Conservation (phyloP, 75 land plant genomes). For the Pseudotsuga menziesii region DNA sequence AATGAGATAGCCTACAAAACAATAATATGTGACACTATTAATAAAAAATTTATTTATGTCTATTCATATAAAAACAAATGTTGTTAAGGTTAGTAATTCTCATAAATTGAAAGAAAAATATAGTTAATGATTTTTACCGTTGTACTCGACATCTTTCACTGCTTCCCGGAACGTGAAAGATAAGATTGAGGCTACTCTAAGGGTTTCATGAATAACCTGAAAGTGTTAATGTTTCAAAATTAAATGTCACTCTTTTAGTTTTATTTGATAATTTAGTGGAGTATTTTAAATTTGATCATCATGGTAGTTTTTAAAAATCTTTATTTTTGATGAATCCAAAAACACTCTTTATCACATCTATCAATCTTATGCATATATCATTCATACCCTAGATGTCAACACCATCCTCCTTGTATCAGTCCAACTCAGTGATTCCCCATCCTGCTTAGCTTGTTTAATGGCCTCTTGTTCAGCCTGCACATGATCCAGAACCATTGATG, state of each 20-base stretch:
- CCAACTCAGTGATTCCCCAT: slow-evolving; percentile 44
- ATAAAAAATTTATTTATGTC: too few relatives aligned
- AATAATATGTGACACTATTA: too few relatives aligned
- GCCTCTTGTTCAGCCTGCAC: slow-evolving; percentile 48
- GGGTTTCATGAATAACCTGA: slow-evolving; percentile 46
- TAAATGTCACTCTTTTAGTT: too few relatives aligned
- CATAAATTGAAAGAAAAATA: not conserved
- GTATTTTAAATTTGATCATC: too few relatives aligned
- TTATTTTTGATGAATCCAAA: too few relatives aligned
- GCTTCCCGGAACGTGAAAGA: slow-evolving; percentile 55
- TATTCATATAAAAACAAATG: not conserved
- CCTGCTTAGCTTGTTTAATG: slow-evolving; percentile 23
- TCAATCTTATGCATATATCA: not conserved
- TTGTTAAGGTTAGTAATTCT: not conserved
- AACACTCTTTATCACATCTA: not conserved
- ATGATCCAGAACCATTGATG: not conserved
- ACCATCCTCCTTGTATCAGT: slow-evolving; percentile 74
- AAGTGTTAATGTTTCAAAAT: not conserved
- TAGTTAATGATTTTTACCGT: slow-evolving; percentile 15
- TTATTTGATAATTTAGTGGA: too few relatives aligned
- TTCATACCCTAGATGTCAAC: slow-evolving; percentile 58
- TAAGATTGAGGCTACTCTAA: slow-evolving; percentile 27
- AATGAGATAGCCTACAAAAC: slow-evolving; percentile 63
- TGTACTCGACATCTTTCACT: slow-evolving; percentile 38
- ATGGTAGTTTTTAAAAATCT: too few relatives aligned